Conservation (phyloP, 495 filamentous ascomycete genomes). For the Penicillium paxilli region DNA sequence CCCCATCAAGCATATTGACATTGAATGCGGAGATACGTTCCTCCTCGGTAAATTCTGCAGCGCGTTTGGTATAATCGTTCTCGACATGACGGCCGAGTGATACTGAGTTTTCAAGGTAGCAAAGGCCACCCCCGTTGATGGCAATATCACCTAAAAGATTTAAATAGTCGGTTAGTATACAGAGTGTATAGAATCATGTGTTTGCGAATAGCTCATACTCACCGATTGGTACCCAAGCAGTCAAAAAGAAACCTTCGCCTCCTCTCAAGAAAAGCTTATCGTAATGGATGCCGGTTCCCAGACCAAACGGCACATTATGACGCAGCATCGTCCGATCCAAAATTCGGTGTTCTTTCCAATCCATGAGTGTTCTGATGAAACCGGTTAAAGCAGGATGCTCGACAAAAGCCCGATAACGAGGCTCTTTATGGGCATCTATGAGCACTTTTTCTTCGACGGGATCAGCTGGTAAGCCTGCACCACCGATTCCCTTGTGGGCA, state of each 20-base stretch:
- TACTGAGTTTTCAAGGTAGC: conserved; percentile 46
- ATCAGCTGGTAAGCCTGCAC: conserved; percentile 35
- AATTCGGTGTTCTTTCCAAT: conserved; percentile 47
- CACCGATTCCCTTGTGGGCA: conserved; percentile 49
- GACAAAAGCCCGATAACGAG: conserved; percentile 49
- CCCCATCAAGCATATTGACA: conserved; percentile 19
- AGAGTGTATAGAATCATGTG: not conserved
- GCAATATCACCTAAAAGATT: conserved; percentile 38
- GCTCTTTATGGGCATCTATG: conserved; percentile 45
- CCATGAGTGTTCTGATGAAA: conserved; percentile 48
- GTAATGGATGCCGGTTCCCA: conserved; percentile 56
- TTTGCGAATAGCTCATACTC: not conserved
- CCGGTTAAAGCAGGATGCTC: conserved; percentile 45
- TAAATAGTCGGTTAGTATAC: not conserved
- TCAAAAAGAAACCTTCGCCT: conserved; percentile 51
- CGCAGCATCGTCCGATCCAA: conserved; percentile 45
- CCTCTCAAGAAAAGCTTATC: conserved; percentile 57
- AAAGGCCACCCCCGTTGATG: conserved; percentile 52
- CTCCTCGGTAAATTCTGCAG: conserved; percentile 12
- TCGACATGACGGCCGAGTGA: conserved; percentile 17
- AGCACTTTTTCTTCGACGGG: conserved; percentile 38
- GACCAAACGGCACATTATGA: conserved; percentile 53
- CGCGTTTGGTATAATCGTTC: conserved; percentile 15
- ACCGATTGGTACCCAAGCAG: conserved; percentile 58
- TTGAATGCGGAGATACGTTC: conserved; percentile 23